Percentiles rank a stretch among this genome's conserved stretches.
phyloP scores from a whole-genome alignment of 2,329 filamentous ascomycete genomes.

The Grosmannia serpens region DNA sequence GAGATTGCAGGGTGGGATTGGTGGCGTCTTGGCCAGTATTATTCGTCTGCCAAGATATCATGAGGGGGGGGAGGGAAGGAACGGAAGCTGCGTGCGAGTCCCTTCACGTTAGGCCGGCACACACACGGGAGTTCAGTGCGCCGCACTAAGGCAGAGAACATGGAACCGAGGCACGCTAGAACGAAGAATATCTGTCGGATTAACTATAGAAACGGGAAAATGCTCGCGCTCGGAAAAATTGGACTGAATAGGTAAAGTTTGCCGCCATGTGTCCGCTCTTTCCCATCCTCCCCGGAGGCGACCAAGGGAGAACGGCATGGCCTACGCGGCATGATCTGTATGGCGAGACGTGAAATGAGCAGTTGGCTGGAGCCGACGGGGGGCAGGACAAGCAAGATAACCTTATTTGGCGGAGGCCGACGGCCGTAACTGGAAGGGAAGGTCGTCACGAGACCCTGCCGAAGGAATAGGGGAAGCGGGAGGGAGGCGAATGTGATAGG shows the following conservation, averaged over 20 bases:
- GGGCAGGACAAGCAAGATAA: not conserved
- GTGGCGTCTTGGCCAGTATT: not conserved
- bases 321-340: not conserved
- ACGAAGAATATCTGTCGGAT: not conserved
- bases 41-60: not conserved
- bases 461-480: not conserved
- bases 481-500: not conserved
- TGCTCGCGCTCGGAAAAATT: not conserved
- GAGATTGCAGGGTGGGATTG: slow-evolving; percentile 3
- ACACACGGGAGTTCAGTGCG: not conserved
- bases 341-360: not conserved
- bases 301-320: not conserved
- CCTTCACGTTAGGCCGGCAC: not conserved
- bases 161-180: not conserved
- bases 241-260: not conserved
- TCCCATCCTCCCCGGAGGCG: not conserved
- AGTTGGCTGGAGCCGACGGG: not conserved
- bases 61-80: not conserved
- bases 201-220: not conserved
- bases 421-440: not conserved
- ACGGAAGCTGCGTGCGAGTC: not conserved
- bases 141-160: not conserved
- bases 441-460: not conserved
- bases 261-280: not conserved
- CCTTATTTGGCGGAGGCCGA: not conserved